These are phyloP conservation scores for Fragaria ananassa DNA, from an alignment of 306 rosid genomes.

Conservation along the genomic window DNA sequence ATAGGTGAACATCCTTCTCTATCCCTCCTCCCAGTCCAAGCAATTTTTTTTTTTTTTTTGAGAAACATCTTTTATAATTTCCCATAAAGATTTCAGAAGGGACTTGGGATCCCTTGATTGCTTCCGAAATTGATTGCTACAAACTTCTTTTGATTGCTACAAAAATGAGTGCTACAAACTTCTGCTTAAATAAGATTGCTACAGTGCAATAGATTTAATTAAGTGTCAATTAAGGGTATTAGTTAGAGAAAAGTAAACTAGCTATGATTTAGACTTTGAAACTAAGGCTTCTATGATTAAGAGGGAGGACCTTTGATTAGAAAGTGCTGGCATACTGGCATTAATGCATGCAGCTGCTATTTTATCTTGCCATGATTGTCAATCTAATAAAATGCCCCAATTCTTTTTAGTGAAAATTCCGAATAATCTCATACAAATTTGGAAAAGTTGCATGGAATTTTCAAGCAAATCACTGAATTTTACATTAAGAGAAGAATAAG, in stretches of 20 bases:
- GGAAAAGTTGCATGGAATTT: too few species aligned
- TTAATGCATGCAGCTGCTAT: too few species aligned
- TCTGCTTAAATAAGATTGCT: background rate
- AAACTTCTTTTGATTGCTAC: background rate
- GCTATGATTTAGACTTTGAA: background rate
- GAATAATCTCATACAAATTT: too few species aligned
- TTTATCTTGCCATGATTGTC: too few species aligned
- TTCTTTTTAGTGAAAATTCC: too few species aligned
- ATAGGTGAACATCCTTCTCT: background rate
- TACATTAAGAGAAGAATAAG: too few species aligned
- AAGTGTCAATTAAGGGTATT: background rate
- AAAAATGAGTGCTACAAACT: background rate
- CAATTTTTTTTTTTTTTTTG: too few species aligned
- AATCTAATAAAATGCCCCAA: too few species aligned
- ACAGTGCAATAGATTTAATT: background rate
- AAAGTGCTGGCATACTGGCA: background rate
- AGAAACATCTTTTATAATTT: too few species aligned
- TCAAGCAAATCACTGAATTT: too few species aligned
- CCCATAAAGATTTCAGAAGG: background rate
- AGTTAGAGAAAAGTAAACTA: background rate
- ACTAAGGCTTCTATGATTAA: background rate
- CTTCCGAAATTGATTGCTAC: background rate
- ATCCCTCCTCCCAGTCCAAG: background rate
- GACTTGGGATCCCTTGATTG: too few species aligned
- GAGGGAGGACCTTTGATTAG: background rate